Evolutionary conservation across 768 basidiomycete species (phyloP), one percentile per base, ranked within the genome.

Genomic region (Lactifluus pinguis): DNA sequence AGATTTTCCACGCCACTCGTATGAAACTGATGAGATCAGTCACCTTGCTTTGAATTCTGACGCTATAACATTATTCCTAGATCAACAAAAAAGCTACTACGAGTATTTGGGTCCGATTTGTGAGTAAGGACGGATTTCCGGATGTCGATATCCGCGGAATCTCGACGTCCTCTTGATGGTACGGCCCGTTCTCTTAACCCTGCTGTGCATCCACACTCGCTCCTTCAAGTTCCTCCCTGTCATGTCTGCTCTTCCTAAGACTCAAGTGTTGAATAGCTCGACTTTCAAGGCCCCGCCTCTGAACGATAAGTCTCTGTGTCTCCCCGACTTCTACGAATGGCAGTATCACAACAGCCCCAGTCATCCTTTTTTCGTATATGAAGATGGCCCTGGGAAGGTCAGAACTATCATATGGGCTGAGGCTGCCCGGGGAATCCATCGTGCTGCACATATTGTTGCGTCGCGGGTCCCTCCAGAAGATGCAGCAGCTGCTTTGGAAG

Each of bases 311-410:
- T 53, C 62, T 4, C 47, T 70, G 6, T 63, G 65, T 13, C 48
- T 71, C 6, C 66, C 71, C 11, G 66, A 70, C 19, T 34, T 72
- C 15, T 68, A 68, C 44, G 72, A 72, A 25, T 70, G 67, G 70
- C 69, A 71, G 29, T 44, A 44, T 29, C 50, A 54, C n/a, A 53
- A 66, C 48, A 65, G 60, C 39, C 53, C 68, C 9, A 34, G 38
- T 30, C 69, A 73, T 38, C 69, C 69, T 2, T 50, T 68, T 32
- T 68, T 65, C 39, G 19, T 44, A 19, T 68, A 59, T 44, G 62
- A 61, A 29, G 65, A 64, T 38, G 60, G 39, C 19, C 59, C 51
- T 3, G 60, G 48, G 13, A 45, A 53, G 36, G n/a, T 61, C 14
- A 56, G 44, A 57, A 66, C 65, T 6, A 65, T 69, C 13, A 14